These are phyloP conservation scores for Dothideomycetes sp. DNA, from an alignment of 2,329 filamentous ascomycete species.

Conservation along the genomic window DNA sequence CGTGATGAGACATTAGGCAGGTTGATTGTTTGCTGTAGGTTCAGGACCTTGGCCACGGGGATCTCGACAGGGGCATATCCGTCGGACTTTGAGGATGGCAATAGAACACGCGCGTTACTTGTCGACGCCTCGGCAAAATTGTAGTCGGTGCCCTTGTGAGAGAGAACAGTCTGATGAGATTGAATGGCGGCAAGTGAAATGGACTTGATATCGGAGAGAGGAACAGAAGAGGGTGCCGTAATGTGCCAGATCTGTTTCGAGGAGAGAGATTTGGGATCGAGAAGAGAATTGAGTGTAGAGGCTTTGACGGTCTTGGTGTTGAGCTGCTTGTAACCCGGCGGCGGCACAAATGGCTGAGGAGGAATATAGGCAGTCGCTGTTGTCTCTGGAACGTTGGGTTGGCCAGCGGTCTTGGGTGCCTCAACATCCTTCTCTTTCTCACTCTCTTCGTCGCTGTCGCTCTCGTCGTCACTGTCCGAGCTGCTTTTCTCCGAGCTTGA, in stretches of 20 bases:
- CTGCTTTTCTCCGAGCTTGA: slow-evolving; percentile 19
- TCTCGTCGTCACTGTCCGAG: slow-evolving; percentile 27
- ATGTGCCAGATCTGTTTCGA: slow-evolving; percentile 78
- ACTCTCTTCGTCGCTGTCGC: slow-evolving; percentile 21
- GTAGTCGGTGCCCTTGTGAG: slow-evolving; percentile 56
- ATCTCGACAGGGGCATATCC: slow-evolving; percentile 31
- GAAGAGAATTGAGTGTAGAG: slow-evolving; percentile 36
- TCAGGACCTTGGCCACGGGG: slow-evolving; percentile 50
- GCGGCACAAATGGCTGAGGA: slow-evolving; percentile 26
- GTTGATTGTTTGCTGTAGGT: slow-evolving; percentile 54
- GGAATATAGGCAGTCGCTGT: slow-evolving; percentile 1
- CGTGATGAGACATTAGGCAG: slow-evolving; percentile 37
- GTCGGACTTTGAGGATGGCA: slow-evolving; percentile 18
- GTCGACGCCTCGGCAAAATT: slow-evolving; percentile 17
- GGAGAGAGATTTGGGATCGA: slow-evolving; percentile 47
- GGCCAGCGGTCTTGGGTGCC: slow-evolving; percentile 1
- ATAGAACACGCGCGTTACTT: slow-evolving; percentile 16
- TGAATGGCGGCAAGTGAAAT: slow-evolving; percentile 52
- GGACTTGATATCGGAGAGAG: slow-evolving; percentile 58
- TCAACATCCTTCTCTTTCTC: slow-evolving; percentile 19
- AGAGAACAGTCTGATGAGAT: slow-evolving; percentile 47
- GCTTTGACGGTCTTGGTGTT: slow-evolving; percentile 36
- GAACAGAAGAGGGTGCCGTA: slow-evolving; percentile 59
- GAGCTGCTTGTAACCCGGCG: slow-evolving; percentile 39
- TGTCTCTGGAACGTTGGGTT: neutral